A percentile compares a stretch with the other conserved stretches of the same genome.
Evolutionary conservation across 805 yeast species (phyloP).

Genomic region (Wickerhamomyces strasburgensis): DNA sequence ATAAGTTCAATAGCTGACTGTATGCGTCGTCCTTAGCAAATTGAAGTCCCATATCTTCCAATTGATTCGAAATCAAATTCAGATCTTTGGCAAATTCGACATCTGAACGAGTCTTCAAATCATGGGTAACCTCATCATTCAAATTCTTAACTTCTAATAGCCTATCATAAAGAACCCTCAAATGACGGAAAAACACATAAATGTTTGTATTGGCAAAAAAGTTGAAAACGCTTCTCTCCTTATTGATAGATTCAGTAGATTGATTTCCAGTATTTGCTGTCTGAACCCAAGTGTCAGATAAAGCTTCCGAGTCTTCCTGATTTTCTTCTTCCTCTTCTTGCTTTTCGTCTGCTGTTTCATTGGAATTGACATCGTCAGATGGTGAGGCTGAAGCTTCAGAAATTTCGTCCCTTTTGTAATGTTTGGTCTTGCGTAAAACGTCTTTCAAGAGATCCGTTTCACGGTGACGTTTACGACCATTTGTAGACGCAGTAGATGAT

Average conservation of each 20-base stretch:
- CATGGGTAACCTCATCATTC: conserved; percentile 67
- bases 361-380: conserved; percentile 8
- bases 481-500: conserved; percentile 4
- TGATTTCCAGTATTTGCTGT: conserved; percentile 20
- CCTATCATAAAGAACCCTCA: conserved; percentile 77
- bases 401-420: conserved; percentile 23
- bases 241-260: conserved; percentile 26
- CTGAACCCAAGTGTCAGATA: conserved; percentile 27
- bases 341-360: conserved; percentile 21
- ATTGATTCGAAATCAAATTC: conserved; percentile 72
- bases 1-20: conserved; percentile 67
- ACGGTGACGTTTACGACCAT: conserved; percentile 33
- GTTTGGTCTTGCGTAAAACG: conserved; percentile 51
- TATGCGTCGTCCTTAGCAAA: conserved; percentile 70
- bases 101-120: conserved; percentile 55
- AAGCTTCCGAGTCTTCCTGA: conserved; percentile 16
- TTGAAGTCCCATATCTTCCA: conserved; percentile 74
- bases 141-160: conserved; percentile 69
- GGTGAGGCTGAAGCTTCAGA: conserved; percentile 24
- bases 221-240: conserved; percentile 55
- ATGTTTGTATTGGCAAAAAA: conserved; percentile 84
- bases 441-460: conserved; percentile 54
- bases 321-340: conserved; percentile 26
- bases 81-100: conserved; percentile 84
- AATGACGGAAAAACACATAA: conserved; percentile 83